Evolutionary conservation across 345 rosid genomes (phyloP), one percentile per base, ranked within the genome.

Genomic region (Gossypium mustelinum): DNA sequence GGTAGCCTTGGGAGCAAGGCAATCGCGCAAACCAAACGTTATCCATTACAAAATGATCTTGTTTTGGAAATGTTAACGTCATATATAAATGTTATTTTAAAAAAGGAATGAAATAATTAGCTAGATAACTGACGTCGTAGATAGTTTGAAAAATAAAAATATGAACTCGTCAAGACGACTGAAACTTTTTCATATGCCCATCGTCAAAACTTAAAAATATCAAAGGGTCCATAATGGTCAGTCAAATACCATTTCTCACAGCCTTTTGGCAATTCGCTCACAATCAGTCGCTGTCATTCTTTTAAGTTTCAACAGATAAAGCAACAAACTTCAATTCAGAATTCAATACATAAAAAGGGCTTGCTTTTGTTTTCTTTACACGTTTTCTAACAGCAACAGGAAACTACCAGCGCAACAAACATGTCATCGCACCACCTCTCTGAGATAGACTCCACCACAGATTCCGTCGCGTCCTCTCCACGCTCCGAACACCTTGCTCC

Each of bases 401-500:
- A 24, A 18, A 14, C 56, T 73, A 11, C 39, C 71, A 11, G 54
- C 41, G 17, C 48, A 24, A 47, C 34, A 18, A 55, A 45, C 43
- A 91, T 89, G 95, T 73, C 91, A n/a, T 86, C 94, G 73, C 73
- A 79, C 74, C 89, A 84, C 63, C 81, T 82, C n/a, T 74, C 92
- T 41, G 98, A 94, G 72, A 73, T 91, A 9, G 97, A 94, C 68
- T 83, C 87, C 72, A 76, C 86, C 72, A 80, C 78, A 2, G 93
- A 91, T 75, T 90, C 94, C 2, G 79, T 88, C 20, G 79, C 90
- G 5, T 92, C 97, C 61, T 85, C 98, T 17, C 97, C 95, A 24
- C 90, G 94, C 20, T 88, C 91, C 54, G 98, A 94, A 47, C 84
- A 81, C 78, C 85, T 75, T 57, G 79, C 80, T 18, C 70, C 79